A percentile compares a stretch with the other conserved stretches of the same genome.
Evolutionary conservation across 768 basidiomycete species (phyloP).

Genomic region (Suillus subalutaceus): DNA sequence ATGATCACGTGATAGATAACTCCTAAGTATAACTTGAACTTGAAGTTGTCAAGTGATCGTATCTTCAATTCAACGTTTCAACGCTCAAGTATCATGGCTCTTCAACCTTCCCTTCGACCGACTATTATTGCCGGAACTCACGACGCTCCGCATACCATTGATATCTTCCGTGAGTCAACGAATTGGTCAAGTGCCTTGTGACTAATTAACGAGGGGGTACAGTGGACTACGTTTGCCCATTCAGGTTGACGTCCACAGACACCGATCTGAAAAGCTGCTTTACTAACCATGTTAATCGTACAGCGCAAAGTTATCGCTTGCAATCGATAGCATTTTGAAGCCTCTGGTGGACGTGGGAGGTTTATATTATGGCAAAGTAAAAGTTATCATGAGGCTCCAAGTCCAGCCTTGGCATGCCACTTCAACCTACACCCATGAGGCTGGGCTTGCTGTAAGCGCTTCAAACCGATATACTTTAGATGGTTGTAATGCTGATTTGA

Average conservation of each 20-base stretch:
- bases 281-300: not conserved
- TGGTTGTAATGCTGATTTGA: conserved; percentile 2
- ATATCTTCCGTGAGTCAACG: conserved; percentile 67
- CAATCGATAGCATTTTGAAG: conserved; percentile 61
- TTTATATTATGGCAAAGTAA: conserved; percentile 71
- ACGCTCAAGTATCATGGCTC: conserved; percentile 56
- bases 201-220: not conserved
- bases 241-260: conserved; percentile 47
- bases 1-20: not conserved
- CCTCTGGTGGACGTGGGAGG: conserved; percentile 62
- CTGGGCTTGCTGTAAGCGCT: conserved; percentile 69
- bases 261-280: not conserved
- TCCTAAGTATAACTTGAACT: not conserved
- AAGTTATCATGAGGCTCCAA: conserved; percentile 69
- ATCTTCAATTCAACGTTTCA: conserved; percentile 15
- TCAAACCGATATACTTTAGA: not conserved
- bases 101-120: conserved; percentile 73
- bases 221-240: conserved; percentile 92
- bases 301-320: conserved; percentile 63
- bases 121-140: conserved; percentile 61
- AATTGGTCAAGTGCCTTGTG: not conserved
- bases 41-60: too few species aligned
- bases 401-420: conserved; percentile 81
- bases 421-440: conserved; percentile 82
- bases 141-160: conserved; percentile 75